Conservation (phyloP, 306 rosid genomes). For the Gynostemma pentaphyllum region DNA sequence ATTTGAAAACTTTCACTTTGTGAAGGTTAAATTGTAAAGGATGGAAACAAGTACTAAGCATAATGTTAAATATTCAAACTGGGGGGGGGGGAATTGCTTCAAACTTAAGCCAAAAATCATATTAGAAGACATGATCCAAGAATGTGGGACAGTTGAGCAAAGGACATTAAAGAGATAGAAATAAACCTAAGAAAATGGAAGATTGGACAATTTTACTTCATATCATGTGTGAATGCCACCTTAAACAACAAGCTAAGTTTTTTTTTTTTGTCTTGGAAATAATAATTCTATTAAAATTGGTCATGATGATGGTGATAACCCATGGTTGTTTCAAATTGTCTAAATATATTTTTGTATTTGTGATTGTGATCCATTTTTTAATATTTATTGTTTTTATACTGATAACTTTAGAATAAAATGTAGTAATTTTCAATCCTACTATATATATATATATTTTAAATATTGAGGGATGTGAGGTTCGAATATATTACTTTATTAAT, state of each 20-base stretch:
- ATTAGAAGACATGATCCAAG: slow-evolving; percentile 6
- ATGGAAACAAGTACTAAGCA: background rate
- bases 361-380: too few relatives aligned
- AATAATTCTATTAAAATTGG: background rate
- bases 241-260: background rate
- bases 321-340: too few relatives aligned
- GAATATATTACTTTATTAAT: too few relatives aligned
- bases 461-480: too few relatives aligned
- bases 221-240: background rate
- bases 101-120: slow-evolving; percentile 1
- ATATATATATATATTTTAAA: too few relatives aligned
- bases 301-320: background rate
- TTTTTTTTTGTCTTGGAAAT: background rate
- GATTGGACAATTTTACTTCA: background rate
- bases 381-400: too few relatives aligned
- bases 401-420: too few relatives aligned
- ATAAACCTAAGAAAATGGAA: background rate
- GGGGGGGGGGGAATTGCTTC: background rate
- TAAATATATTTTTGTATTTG: too few relatives aligned
- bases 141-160: slow-evolving; percentile 1
- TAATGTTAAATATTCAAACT: background rate
- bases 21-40: background rate
- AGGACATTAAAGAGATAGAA: background rate
- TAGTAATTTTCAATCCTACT: too few relatives aligned
- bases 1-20: background rate